Evolutionary conservation across 176 grass and related monocot genomes (phyloP), one percentile per base, ranked within the genome.

Genomic region (Guadua angustifolia): DNA sequence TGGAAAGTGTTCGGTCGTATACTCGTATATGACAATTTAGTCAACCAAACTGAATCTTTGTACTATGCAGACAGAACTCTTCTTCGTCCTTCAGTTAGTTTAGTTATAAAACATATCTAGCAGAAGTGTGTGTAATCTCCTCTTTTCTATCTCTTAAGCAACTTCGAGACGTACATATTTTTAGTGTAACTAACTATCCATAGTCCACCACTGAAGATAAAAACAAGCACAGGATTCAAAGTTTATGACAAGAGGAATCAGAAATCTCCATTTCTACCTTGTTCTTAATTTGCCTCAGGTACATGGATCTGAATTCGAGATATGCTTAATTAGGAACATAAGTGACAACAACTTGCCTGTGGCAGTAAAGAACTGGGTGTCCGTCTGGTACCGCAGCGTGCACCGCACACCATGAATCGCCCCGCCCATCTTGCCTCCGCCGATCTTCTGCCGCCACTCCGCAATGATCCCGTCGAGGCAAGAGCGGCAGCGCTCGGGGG

Each of bases 331-430:
- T 79, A 66, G 35, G 25, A 35, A 69, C 38, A 53, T 29, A 24
- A 9, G 55, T 21, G 21, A 58, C 36, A 42, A 40, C n/a, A 77
- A 69, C 78, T 80, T 80, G 64, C 78, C 78, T 68, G 45, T 57
- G 50, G 36, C 21, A 17, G 79, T 70, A 70, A 70, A 86, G 76
- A 83, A 94, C 74, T 78, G 87, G 55, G 75, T 46, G 73, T 78
- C 62, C 6, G 63, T 42, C 62, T 94, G 91, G 46, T 86, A 90
- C 75, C 91, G 88, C 58, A 94, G 2, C 22, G 26, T 84, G 74
- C 94, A 97, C 58, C 78, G 52, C 52, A 83, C 58, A 9, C 84
- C 86, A 21, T 89, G 32, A 22, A 85, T 68, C 33, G 87, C 86
- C 22, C 42, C 87, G 24, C 89, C 94, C 52, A 80, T 78, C 51